Evolutionary conservation across 2,329 filamentous ascomycete genomes (phyloP).

Genomic region (Aspergillus tubingensis): DNA sequence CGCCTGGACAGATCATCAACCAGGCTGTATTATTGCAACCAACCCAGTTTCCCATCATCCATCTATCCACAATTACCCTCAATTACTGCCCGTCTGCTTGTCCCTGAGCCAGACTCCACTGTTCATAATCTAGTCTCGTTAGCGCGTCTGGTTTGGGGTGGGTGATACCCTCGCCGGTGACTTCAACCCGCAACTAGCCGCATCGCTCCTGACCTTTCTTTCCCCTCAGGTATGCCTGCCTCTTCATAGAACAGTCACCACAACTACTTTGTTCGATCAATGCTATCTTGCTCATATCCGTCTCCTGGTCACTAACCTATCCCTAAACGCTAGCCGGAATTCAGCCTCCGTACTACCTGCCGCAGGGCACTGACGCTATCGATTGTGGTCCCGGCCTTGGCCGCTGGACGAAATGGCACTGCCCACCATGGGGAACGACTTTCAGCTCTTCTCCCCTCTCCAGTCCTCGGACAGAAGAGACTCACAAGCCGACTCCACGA

Average conservation of each 20-base stretch:
- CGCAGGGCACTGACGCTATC: not conserved
- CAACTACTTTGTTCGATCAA: not conserved
- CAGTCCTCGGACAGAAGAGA: slow-evolving; percentile 22
- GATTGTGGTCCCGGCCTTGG: slow-evolving; percentile 21
- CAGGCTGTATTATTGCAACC: not conserved
- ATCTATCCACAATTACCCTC: not conserved
- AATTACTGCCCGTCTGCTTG: not conserved
- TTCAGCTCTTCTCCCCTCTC: slow-evolving; percentile 36
- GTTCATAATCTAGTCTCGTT: slow-evolving; percentile 1
- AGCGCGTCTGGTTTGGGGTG: not conserved
- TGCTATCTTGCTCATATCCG: not conserved
- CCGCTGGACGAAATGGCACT: slow-evolving; percentile 25
- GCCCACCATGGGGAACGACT: slow-evolving; percentile 34
- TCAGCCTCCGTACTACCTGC: not conserved
- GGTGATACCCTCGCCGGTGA: not conserved
- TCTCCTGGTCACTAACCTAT: not conserved
- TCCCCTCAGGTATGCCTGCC: slow-evolving; percentile 1
- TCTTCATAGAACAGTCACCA: not conserved
- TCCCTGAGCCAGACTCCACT: slow-evolving; percentile 1
- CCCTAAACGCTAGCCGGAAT: not conserved
- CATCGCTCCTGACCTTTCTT: not conserved
- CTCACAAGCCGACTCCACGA: slow-evolving; percentile 21
- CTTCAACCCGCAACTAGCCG: not conserved
- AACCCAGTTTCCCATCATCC: not conserved
- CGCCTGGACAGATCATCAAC: not conserved